A percentile compares a stretch with the other conserved stretches of the same genome.
phyloP scores from a whole-genome alignment of 805 yeast species.

The Ogataea chonburiensis region DNA sequence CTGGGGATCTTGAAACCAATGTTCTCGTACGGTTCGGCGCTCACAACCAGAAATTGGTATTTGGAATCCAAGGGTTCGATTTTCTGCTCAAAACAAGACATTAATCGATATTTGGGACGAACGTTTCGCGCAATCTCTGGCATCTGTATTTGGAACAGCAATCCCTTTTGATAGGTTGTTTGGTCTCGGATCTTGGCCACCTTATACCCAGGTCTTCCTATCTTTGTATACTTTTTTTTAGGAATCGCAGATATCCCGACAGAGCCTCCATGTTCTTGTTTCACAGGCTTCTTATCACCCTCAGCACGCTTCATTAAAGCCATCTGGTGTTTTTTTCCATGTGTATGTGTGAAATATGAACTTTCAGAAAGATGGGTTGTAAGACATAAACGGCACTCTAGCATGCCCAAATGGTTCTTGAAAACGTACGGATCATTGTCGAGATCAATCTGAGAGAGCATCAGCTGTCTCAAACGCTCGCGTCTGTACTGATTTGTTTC shows the following conservation, averaged over 20 bases:
- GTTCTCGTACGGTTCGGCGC: conserved; percentile 91
- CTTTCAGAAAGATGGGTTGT: conserved; percentile 81
- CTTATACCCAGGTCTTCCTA: conserved; percentile 73
- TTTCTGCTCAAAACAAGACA: conserved; percentile 72
- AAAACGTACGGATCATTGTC: conserved; percentile 81
- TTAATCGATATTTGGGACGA: conserved; percentile 67
- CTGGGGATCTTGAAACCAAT: conserved; percentile 74
- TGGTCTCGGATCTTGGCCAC: conserved; percentile 69
- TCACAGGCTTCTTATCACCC: conserved; percentile 28
- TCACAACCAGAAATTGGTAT: conserved; percentile 70
- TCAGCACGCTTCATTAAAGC: conserved; percentile 65
- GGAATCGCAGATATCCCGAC: conserved; percentile 37
- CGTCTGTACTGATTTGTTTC: conserved; percentile 69
- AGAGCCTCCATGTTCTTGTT: conserved; percentile 16
- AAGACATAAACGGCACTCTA: conserved; percentile 81
- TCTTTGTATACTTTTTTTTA: conserved; percentile 51
- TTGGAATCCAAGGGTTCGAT: conserved; percentile 44
- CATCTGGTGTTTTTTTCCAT: conserved; percentile 79
- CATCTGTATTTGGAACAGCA: conserved; percentile 59
- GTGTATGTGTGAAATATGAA: conserved; percentile 78
- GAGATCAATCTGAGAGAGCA: conserved; percentile 48
- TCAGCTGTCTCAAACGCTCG: conserved; percentile 64
- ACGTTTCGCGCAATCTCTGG: conserved; percentile 45
- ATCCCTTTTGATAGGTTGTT: conserved; percentile 55
- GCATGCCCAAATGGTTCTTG: conserved; percentile 76